These are phyloP conservation scores for Ambrosia artemisiifolia DNA, from an alignment of 129 eudicot species.

Conservation along the genomic window DNA sequence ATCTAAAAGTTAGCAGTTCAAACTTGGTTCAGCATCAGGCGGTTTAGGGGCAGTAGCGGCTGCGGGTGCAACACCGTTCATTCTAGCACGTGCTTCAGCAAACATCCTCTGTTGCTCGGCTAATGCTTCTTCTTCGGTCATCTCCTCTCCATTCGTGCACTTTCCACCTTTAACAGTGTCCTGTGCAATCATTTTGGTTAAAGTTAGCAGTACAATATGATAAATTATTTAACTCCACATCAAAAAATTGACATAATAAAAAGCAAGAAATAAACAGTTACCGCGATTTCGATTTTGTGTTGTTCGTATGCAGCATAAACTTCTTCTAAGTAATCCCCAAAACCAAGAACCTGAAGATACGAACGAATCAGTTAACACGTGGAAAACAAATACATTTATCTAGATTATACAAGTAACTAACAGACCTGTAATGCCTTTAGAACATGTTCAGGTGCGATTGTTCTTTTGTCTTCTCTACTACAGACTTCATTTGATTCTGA, in stretches of 20 bases:
- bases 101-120: constrained; percentile 99
- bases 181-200: constrained; percentile 28
- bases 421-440: constrained; percentile 84
- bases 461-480: constrained; percentile 78
- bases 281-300: constrained; percentile 75
- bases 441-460: constrained; percentile 96
- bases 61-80: constrained; percentile 68
- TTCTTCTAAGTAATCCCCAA: constrained; percentile 83
- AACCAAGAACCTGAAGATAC: constrained; percentile 71
- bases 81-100: constrained; percentile 95
- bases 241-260: no score
- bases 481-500: constrained; percentile 98
- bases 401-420: constrained; percentile 4
- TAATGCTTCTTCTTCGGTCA: constrained; percentile 95
- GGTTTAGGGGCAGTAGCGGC: constrained; percentile 21
- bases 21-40: constrained; percentile 45
- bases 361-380: background rate
- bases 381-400: background rate
- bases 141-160: constrained; percentile 64
- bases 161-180: constrained; percentile 72
- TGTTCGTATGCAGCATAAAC: constrained; percentile 91
- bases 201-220: background rate
- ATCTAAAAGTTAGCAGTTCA: constrained; percentile 52
- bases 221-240: no score
- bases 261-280: constrained; percentile 22